phyloP scores from a whole-genome alignment of 208 protist species.

The Crithidia thermophila region DNA sequence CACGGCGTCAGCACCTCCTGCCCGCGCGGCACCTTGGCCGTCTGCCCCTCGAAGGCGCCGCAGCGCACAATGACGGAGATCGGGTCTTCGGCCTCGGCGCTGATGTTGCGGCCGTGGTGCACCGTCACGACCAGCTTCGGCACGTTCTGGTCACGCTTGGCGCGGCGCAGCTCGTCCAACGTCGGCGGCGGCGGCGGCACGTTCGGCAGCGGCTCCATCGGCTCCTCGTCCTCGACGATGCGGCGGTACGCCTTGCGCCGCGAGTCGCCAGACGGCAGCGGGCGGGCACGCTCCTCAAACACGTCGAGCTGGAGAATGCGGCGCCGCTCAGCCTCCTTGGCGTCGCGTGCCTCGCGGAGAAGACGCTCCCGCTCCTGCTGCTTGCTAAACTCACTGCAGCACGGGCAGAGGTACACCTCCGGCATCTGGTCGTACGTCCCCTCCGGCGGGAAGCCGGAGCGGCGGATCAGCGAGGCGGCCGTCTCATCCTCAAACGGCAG shows the following conservation, averaged over 20 bases:
- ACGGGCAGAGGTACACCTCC: constrained; percentile 80
- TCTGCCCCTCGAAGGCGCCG: constrained; percentile 90
- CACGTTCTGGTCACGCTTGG: constrained; percentile 42
- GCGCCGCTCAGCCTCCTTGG: constrained; percentile 71
- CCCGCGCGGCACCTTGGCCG: constrained; percentile 78
- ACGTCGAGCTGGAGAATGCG: constrained; percentile 85
- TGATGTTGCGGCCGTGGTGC: constrained; percentile 81
- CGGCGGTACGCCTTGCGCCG: constrained; percentile 49
- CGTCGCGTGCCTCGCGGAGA: constrained; percentile 50
- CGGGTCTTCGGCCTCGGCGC: constrained; percentile 53
- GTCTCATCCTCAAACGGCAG: constrained; percentile 91
- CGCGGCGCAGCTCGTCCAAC: constrained; percentile 64
- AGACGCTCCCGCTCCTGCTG: constrained; percentile 65
- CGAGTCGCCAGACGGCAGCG: constrained; percentile 36
- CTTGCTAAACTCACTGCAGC: constrained; percentile 78
- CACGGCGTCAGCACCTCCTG: constrained; percentile 68
- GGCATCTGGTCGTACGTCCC: constrained; percentile 86
- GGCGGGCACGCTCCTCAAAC: constrained; percentile 87
- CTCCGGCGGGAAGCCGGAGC: constrained; percentile 77
- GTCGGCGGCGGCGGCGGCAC: constrained; percentile 75
- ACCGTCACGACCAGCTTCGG: constrained; percentile 87
- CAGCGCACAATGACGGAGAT: constrained; percentile 86
- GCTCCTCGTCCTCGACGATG: constrained; percentile 50
- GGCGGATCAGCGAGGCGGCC: constrained; percentile 84
- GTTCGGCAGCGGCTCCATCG: constrained; percentile 29